phyloP scores from a whole-genome alignment of 768 basidiomycete genomes.

The Pisolithus marmoratus region DNA sequence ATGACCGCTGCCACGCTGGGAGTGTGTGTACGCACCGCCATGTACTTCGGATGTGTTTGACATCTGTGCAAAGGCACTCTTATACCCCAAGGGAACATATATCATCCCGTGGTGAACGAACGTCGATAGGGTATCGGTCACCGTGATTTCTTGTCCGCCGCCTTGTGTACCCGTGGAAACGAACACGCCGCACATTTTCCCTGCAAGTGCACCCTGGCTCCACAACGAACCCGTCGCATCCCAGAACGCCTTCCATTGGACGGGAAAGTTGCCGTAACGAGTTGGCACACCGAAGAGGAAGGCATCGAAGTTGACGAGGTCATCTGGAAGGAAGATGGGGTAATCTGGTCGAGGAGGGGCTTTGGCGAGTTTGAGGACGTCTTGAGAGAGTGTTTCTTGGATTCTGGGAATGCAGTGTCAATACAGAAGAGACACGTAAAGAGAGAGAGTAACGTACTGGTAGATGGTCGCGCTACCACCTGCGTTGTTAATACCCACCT shows the following conservation, averaged over 20 bases:
- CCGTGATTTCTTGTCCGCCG: conserved; percentile 42
- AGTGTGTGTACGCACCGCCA: conserved; percentile 33
- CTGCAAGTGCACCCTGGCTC: conserved; percentile 35
- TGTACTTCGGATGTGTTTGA: conserved; percentile 39
- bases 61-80: conserved; percentile 34
- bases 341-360: conserved; percentile 70
- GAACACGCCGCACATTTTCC: conserved; percentile 44
- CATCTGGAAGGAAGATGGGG: conserved; percentile 37
- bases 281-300: conserved; percentile 40
- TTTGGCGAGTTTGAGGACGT: conserved; percentile 62
- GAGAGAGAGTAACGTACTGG: conserved; percentile 33
- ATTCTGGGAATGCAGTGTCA: conserved; percentile 39
- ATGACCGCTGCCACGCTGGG: not conserved
- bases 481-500: conserved; percentile 36
- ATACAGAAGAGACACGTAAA: not conserved
- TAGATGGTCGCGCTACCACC: conserved; percentile 42
- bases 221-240: conserved; percentile 45
- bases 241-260: conserved; percentile 35
- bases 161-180: conserved; percentile 42
- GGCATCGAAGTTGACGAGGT: conserved; percentile 27
- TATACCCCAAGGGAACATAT: conserved; percentile 51
- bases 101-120: conserved; percentile 51
- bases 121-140: conserved; percentile 35
- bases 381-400: conserved; percentile 73
- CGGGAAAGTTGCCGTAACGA: conserved; percentile 38